A percentile compares a stretch with the other conserved stretches of the same genome.
phyloP scores from a whole-genome alignment of 306 rosid genomes.

The Calophaca sinica region DNA sequence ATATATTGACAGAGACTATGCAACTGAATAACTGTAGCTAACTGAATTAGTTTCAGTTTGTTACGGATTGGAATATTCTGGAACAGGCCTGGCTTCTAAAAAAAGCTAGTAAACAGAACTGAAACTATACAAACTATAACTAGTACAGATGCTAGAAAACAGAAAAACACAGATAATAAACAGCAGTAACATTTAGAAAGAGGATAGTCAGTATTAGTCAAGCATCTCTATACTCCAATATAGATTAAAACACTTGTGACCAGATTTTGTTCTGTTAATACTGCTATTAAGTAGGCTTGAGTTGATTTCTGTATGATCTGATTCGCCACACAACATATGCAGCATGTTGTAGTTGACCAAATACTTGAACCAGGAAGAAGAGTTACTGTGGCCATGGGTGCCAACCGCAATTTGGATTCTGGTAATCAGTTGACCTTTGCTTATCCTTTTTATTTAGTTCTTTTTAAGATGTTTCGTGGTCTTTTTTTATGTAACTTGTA shows the following conservation, averaged over 20 bases:
- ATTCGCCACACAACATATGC: constrained; percentile 51
- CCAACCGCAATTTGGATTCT: constrained; percentile 75
- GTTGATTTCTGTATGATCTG: constrained; percentile 42
- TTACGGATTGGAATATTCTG: neutral
- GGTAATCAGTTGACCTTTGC: constrained; percentile 55
- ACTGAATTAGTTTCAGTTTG: neutral
- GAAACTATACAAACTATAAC: neutral
- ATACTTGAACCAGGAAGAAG: constrained; percentile 81
- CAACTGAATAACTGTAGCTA: neutral
- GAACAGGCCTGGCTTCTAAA: neutral
- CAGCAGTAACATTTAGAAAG: neutral
- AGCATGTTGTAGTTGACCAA: constrained; percentile 78
- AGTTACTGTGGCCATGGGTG: constrained; percentile 97
- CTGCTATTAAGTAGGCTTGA: constrained; percentile 20
- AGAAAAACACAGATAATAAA: neutral
- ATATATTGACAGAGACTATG: neutral
- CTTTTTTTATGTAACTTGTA: neutral
- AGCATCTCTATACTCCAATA: neutral
- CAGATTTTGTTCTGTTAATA: constrained; percentile 16
- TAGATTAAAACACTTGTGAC: constrained; percentile 27
- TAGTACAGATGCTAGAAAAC: neutral
- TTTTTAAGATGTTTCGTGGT: constrained; percentile 30
- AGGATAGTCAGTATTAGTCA: neutral
- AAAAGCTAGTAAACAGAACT: neutral
- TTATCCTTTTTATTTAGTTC: constrained; percentile 22